Base-by-base conservation (phyloP, 2,329 filamentous ascomycete genomes). In the Fusarium chuoi region DNA sequence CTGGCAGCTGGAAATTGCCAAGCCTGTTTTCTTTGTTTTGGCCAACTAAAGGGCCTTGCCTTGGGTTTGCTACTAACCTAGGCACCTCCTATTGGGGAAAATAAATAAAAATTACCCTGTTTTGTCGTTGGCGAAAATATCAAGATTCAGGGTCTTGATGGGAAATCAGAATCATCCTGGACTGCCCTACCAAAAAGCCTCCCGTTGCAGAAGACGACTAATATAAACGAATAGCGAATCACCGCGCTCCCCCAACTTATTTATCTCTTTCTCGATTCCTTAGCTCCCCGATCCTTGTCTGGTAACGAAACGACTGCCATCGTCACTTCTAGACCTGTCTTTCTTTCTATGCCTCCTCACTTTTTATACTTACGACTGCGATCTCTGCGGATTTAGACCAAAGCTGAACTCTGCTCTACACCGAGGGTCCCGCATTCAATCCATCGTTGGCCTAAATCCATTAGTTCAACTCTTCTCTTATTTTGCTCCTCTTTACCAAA, bases 141-240 rank as follows among this genome's bases (percentile, higher is more conserved):
- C 64, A 55, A 68, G 30, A 63, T 68, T 69, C 65, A 68, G 64
- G 51, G 67, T 71, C 54, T 42, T 48, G 24, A 51, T 51, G 36
- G 42, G 60, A 74, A 71, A 36, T 35, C 41, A 48, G 70, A 71
- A 36, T 35, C 41, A 48, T 39, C 46, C 56, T 57, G 65, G 70
- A 33, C 60, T 42, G 46, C 70, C 64, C 62, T 54, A 39, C 41
- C 30, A 26, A 44, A 54, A 62, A 65, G 60, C 52, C 62, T 62
- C 62, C 52, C 46, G 54, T 49, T 62, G 26, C 48, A 73, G 61
- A 70, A 30, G 38, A 68, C 41, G 28, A 51, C 57, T 57, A 69
- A 69, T 24, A 64, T 33, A 18, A 33, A 22, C 51, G 33, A 57
- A 56, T 39, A 54, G 39, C 51, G 44, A 64, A 67, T 58, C 51